Conservation (phyloP, 331 rosid genomes). For the Phaseolus coccineus region DNA sequence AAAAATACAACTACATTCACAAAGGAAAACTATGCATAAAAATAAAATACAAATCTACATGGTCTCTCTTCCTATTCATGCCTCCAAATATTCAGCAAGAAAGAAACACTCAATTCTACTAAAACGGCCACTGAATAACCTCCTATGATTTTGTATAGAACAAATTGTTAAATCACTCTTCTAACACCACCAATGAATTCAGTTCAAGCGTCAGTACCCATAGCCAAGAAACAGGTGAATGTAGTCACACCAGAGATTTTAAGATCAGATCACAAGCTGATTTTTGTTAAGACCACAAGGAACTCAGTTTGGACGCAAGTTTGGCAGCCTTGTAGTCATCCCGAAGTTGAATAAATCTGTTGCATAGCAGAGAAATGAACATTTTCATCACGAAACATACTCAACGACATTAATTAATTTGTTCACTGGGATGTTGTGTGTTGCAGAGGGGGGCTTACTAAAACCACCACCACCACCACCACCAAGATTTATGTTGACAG, state of each 20-base stretch:
- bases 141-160: conserved; percentile 20
- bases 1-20: conserved; percentile 32
- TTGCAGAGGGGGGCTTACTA: background rate
- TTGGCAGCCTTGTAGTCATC: conserved; percentile 95
- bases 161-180: conserved; percentile 26
- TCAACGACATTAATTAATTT: background rate
- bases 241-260: conserved; percentile 20
- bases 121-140: conserved; percentile 8
- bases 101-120: conserved; percentile 7
- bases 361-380: conserved; percentile 39
- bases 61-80: conserved; percentile 47
- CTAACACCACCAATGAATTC: conserved; percentile 40
- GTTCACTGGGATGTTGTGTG: background rate
- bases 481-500: background rate
- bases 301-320: conserved; percentile 80
- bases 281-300: conserved; percentile 62
- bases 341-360: conserved; percentile 87
- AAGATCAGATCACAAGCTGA: conserved; percentile 40
- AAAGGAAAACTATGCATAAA: conserved; percentile 30
- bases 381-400: conserved; percentile 30
- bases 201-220: conserved; percentile 25
- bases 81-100: conserved; percentile 52
- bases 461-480: background rate
- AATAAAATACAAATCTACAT: conserved; percentile 32
- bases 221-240: conserved; percentile 31